Percentiles rank a stretch among this genome's conserved stretches.
phyloP scores from a whole-genome alignment of 1,284 basidiomycete species.

The Austroboletus rostrupii region DNA sequence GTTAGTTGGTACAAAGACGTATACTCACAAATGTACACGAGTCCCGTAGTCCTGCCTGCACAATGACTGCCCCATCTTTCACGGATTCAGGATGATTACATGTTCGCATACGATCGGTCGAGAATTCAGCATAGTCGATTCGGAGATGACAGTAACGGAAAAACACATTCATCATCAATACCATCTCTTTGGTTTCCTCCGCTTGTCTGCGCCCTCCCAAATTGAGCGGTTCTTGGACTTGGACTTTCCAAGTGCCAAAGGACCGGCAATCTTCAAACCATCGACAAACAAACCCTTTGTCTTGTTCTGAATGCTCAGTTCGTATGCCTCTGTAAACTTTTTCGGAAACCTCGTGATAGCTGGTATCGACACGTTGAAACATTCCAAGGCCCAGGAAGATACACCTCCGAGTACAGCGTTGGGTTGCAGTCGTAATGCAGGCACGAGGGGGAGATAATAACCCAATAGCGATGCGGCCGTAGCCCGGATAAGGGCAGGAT shows the following conservation, averaged over 20 bases:
- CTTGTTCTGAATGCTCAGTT: conserved; percentile 7
- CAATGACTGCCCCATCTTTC: background rate
- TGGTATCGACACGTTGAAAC: conserved; percentile 21
- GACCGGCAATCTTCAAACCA: conserved; percentile 10
- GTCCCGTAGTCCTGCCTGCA: background rate
- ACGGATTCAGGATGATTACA: no score
- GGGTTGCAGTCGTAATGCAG: conserved; percentile 48
- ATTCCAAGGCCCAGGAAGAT: conserved; percentile 58
- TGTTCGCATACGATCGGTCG: background rate
- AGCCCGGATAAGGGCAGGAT: conserved; percentile 56
- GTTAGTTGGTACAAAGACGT: conserved; percentile 10
- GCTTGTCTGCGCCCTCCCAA: conserved; percentile 18
- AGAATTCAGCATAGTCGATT: background rate
- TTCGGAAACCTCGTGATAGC: conserved; percentile 19
- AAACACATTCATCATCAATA: conserved; percentile 7
- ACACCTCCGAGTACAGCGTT: conserved; percentile 56
- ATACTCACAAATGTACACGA: conserved; percentile 2
- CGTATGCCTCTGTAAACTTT: conserved; percentile 23
- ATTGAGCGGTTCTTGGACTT: conserved; percentile 25
- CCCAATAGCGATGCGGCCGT: conserved; percentile 73
- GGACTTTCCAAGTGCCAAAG: conserved; percentile 20
- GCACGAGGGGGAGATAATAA: conserved; percentile 63
- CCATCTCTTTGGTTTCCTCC: conserved; percentile 21
- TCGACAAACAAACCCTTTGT: conserved; percentile 27
- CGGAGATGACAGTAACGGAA: background rate